Base-by-base conservation (phyloP, 257 asterid species). In the Leonotis leonurus region DNA sequence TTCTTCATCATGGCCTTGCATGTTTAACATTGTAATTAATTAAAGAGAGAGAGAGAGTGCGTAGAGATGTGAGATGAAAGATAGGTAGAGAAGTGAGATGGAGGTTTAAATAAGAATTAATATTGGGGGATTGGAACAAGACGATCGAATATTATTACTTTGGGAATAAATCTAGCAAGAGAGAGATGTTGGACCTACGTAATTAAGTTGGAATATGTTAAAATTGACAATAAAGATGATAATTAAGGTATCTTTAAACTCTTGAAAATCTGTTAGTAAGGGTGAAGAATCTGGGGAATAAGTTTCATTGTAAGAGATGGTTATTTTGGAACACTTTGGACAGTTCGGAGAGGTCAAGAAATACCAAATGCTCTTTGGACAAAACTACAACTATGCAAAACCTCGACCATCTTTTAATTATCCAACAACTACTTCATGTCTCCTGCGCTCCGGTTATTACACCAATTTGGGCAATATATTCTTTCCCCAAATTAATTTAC, bases 1-100 rank as follows among this genome's bases (percentile, higher is more conserved):
- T n/a, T 82, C 86, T 4, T n/a, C n/a, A n/a, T 79, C 82, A 2
- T 80, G 83, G 30, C 37, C 73, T 59, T 82, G 83, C 93, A 82
- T 85, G 8, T 27, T 58, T 29, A 69, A 67, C 75, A 72, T 54
- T 12, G n/a, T n/a, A n/a, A n/a, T n/a, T n/a, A n/a, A n/a, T n/a
- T n/a, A n/a, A n/a, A n/a, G n/a, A n/a, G n/a, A n/a, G 46, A 27
- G 49, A 44, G 40, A 35, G 36, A 1, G 8, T n/a, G n/a, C n/a
- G n/a, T n/a, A n/a, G 41, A 37, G 18, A 33, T 56, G 17, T 39
- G 59, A 49, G 27, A 45, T 52, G 55, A 30, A n/a, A 26, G 67
- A 24, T 60, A 13, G 71, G 33, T 48, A 22, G 65, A 30, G 60
- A 41, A 50, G 22, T 14, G 54, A 64, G 41, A 46, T 35, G 21